Percentiles rank a stretch among this genome's conserved stretches.
These are phyloP conservation scores for Pseudocercospora eumusae DNA, from an alignment of 2,329 filamentous ascomycete species.

Conservation along the genomic window DNA sequence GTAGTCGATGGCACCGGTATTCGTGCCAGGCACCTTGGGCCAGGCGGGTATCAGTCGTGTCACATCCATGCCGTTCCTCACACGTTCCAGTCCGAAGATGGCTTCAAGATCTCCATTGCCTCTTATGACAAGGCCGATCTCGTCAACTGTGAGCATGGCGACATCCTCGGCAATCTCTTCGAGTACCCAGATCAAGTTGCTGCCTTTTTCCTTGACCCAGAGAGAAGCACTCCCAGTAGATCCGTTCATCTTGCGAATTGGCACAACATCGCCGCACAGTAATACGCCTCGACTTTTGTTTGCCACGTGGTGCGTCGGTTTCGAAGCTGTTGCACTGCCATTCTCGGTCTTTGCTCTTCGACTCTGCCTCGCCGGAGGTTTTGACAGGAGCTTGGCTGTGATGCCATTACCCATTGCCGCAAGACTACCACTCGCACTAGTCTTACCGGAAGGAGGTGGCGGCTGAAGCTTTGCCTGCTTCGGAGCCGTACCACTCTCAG, in stretches of 20 bases:
- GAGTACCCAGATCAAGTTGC: slow-evolving; percentile 93
- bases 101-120: slow-evolving; percentile 74
- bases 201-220: slow-evolving; percentile 97
- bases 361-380: slow-evolving; percentile 65
- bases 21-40: slow-evolving; percentile 72
- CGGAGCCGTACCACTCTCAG: slow-evolving; percentile 47
- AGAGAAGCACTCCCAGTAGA: slow-evolving; percentile 88
- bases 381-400: slow-evolving; percentile 83
- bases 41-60: slow-evolving; percentile 78
- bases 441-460: slow-evolving; percentile 37
- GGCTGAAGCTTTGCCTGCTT: slow-evolving; percentile 28
- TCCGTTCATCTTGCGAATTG: slow-evolving; percentile 94
- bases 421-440: slow-evolving; percentile 43
- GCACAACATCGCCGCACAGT: slow-evolving; percentile 95
- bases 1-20: slow-evolving; percentile 74
- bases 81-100: slow-evolving; percentile 77
- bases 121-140: slow-evolving; percentile 70
- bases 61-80: slow-evolving; percentile 70
- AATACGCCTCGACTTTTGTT: slow-evolving; percentile 84
- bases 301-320: slow-evolving; percentile 55
- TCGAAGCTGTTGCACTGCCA: slow-evolving; percentile 53
- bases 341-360: slow-evolving; percentile 67
- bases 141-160: slow-evolving; percentile 73
- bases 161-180: slow-evolving; percentile 97
- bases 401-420: slow-evolving; percentile 76